These are phyloP conservation scores for Gracilaria gracilis DNA, from an alignment of 23 red algal species.

Conservation along the genomic window DNA sequence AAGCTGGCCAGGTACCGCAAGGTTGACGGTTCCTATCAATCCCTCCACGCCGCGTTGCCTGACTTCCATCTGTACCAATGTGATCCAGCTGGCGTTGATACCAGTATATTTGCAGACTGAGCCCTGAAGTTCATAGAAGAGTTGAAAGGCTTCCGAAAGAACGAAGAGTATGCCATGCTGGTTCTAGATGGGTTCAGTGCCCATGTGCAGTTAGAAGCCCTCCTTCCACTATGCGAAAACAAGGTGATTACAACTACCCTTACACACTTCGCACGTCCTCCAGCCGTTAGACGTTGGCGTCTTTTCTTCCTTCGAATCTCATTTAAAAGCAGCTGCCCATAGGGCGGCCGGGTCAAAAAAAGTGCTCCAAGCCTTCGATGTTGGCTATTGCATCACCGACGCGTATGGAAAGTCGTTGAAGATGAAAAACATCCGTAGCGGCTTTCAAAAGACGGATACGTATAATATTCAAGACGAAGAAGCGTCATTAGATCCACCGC, in stretches of 20 bases:
- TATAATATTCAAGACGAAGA: neutral
- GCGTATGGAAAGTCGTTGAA: neutral
- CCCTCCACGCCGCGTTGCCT: neutral
- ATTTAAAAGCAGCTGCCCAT: neutral
- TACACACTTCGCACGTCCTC: neutral
- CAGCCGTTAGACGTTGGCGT: conserved; percentile 7
- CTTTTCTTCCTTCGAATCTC: neutral
- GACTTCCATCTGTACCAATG: neutral
- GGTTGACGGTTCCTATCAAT: neutral
- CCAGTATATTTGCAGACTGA: neutral
- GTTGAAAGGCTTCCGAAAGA: neutral
- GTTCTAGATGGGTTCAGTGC: conserved; percentile 13
- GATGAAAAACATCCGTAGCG: neutral
- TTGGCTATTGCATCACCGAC: neutral
- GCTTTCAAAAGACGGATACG: neutral
- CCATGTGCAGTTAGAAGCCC: neutral
- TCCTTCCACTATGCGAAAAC: neutral
- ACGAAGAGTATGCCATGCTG: neutral
- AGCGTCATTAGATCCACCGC: neutral
- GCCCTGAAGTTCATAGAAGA: too few relatives aligned
- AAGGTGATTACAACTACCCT: neutral
- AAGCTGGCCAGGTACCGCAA: neutral
- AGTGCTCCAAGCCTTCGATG: neutral
- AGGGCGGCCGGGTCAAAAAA: neutral
- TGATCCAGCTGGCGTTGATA: neutral